phyloP scores from a whole-genome alignment of 2,329 filamentous ascomycete species.

The Pseudophaeomoniella oleicola region DNA sequence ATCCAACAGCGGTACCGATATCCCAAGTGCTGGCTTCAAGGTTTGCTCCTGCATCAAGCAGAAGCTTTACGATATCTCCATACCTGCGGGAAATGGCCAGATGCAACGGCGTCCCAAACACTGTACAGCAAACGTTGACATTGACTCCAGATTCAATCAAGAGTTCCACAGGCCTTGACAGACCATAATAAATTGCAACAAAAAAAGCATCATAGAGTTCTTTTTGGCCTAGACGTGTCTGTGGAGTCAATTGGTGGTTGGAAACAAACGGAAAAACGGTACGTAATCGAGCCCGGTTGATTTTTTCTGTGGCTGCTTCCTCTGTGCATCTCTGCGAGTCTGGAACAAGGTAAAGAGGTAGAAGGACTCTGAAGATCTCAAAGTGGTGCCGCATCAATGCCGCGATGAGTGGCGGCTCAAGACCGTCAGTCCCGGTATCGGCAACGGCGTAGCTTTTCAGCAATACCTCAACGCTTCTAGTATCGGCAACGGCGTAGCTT shows the following conservation, averaged over 20 bases:
- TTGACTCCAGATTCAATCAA: constrained; percentile 2
- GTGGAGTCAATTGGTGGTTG: not conserved
- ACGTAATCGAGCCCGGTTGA: not conserved
- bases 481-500: not conserved
- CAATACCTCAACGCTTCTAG: not conserved
- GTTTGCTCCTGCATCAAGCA: not conserved
- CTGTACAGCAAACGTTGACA: too few species aligned
- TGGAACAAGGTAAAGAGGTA: not conserved
- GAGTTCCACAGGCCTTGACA: not conserved
- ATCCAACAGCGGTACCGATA: not conserved
- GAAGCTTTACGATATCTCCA: too few species aligned
- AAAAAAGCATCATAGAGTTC: not conserved
- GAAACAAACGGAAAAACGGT: not conserved
- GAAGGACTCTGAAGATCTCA: not conserved
- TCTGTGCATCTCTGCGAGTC: not conserved
- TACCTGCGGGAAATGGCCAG: too few species aligned
- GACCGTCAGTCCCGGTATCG: not conserved
- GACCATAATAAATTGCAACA: not conserved
- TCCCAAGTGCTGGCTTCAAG: not conserved
- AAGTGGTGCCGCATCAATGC: not conserved
- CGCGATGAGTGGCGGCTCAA: not conserved
- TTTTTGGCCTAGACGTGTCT: not conserved
- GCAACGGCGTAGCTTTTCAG: not conserved
- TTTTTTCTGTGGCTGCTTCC: not conserved
- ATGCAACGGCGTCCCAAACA: too few species aligned